Conservation (phyloP, 176 grass and related monocot species). For the Oryza coarctata region DNA sequence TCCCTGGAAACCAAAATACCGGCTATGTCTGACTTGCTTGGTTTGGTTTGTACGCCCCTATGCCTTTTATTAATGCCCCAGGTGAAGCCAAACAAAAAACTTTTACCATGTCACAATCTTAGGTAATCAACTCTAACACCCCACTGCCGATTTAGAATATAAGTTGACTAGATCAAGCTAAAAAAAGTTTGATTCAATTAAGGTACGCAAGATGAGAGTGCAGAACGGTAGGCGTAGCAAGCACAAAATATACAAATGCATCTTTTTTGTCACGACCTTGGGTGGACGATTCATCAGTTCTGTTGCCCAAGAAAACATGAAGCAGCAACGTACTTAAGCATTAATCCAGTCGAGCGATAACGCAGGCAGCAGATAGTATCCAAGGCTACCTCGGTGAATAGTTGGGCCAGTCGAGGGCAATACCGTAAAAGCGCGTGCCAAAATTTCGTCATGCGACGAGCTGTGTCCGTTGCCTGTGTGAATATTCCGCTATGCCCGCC, state of each 20-base stretch:
- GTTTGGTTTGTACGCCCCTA: not conserved
- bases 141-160: not conserved
- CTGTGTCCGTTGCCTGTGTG: not conserved
- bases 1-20: not conserved
- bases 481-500: conserved; percentile 52
- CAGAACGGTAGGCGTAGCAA: not conserved
- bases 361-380: not conserved
- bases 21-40: not conserved
- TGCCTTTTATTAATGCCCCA: not conserved
- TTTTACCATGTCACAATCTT: not conserved
- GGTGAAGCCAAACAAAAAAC: not conserved
- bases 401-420: not conserved
- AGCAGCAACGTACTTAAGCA: not conserved
- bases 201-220: not conserved
- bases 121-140: not conserved
- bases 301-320: not conserved
- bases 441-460: not conserved
- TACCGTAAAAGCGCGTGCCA: not conserved
- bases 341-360: not conserved
- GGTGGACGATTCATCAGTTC: not conserved
- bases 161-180: not conserved
- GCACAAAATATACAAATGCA: not conserved
- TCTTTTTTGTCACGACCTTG: not conserved
- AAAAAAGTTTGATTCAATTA: not conserved
- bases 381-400: not conserved